Base-by-base conservation (phyloP, 768 basidiomycete genomes). In the Boletus pseudopeckii region DNA sequence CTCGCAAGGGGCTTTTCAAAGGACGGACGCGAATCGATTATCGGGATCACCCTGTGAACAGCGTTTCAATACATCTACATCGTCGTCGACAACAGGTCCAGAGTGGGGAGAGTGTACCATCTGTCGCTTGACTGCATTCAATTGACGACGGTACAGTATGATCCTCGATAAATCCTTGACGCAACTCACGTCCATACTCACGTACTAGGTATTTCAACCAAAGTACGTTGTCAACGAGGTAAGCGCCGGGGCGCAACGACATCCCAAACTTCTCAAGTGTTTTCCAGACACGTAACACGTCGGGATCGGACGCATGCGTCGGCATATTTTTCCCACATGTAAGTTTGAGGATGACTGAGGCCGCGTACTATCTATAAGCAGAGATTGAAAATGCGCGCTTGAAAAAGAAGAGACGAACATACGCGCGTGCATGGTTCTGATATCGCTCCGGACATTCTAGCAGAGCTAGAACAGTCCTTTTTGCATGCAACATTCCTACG, bases 141-240 rank as follows among this genome's bases (percentile, higher is more conserved):
- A 63, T 40, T 81, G 79, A 1, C 69, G 66, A 52, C 70, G 77
- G 67, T 79, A 84, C 9, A 84, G 60, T 0, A n/a, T n/a, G n/a
- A n/a, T n/a, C n/a, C n/a, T n/a, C n/a, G n/a, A n/a, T n/a, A n/a
- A n/a, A n/a, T n/a, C n/a, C n/a, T n/a, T n/a, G n/a, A n/a, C 75
- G 74, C 7, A 87, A 70, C 48, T 81, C 79, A 5, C 75, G 74
- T 6, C 81, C 71, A 60, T 84, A 84, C n/a, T 80, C 81, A 0
- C 85, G 84, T 3, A 22, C 22, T n/a, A 86, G 59, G 61, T 79
- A 80, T 42, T 60, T 59, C 20, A 74, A 57, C 40, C 66, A 57
- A 4, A 74, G 72, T 15, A 67, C 64, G 5, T 46, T 56, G 52
- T 75, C 72, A n/a, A 74, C 70, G 18, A 67, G 56, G 44, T 70